These are phyloP conservation scores for Debaryomycetaceae sp. DNA, from an alignment of 1,139 yeast genomes.

Conservation along the genomic window DNA sequence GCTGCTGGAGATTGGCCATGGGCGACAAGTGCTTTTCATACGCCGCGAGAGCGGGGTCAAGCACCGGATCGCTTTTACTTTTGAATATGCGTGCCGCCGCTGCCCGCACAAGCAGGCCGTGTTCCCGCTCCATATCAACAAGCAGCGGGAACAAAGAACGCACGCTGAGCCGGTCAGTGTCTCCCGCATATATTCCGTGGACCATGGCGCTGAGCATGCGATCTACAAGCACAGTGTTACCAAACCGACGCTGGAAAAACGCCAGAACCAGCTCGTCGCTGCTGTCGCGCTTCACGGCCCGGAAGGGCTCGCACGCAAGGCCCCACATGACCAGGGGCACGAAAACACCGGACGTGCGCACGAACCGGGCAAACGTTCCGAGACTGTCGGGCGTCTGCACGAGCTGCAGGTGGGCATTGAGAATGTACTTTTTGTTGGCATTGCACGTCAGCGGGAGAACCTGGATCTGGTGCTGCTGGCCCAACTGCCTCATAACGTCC, in stretches of 20 bases:
- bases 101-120: conserved; percentile 46
- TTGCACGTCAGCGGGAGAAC: conserved; percentile 37
- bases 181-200: conserved; percentile 92
- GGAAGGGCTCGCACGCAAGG: conserved; percentile 34
- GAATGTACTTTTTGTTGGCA: conserved; percentile 54
- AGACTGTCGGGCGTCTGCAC: conserved; percentile 46
- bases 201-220: conserved; percentile 70
- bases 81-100: conserved; percentile 8
- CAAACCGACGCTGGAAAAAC: conserved; percentile 63
- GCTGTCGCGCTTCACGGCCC: conserved; percentile 5
- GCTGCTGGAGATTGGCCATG: conserved; percentile 20
- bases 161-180: conserved; percentile 55
- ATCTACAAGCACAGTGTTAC: conserved; percentile 40
- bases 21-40: conserved; percentile 29
- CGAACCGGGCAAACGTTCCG: conserved; percentile 26
- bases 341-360: conserved; percentile 25
- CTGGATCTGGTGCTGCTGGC: conserved; percentile 29
- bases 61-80: neutral
- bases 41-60: neutral
- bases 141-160: conserved; percentile 43
- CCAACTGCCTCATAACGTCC: conserved; percentile 42
- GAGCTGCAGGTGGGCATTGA: conserved; percentile 27
- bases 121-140: conserved; percentile 43
- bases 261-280: conserved; percentile 63
- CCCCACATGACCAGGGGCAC: conserved; percentile 18